A percentile compares a stretch with the other conserved stretches of the same genome.
These are phyloP conservation scores for Mesembryanthemum crystallinum DNA, from an alignment of 148 eudicot genomes.

Conservation along the genomic window DNA sequence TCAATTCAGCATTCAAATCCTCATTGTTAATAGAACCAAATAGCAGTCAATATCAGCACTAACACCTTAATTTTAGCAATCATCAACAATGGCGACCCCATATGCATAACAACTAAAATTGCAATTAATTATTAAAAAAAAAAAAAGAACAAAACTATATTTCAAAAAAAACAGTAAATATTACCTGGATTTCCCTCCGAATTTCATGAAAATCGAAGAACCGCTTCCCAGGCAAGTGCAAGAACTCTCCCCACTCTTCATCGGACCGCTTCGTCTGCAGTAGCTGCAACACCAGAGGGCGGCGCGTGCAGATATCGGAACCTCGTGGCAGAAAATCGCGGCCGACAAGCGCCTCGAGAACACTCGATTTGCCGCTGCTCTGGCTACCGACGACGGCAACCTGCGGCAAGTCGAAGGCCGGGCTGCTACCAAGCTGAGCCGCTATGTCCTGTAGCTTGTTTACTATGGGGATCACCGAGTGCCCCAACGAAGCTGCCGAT, in stretches of 20 bases:
- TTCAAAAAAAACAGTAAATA: neutral
- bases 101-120: neutral
- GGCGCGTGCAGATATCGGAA: slow-evolving; percentile 74
- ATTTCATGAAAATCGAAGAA: slow-evolving; percentile 68
- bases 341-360: slow-evolving; percentile 81
- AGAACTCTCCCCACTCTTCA: slow-evolving; percentile 88
- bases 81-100: no score
- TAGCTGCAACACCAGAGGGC: slow-evolving; percentile 85
- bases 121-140: neutral
- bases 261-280: slow-evolving; percentile 61
- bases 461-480: slow-evolving; percentile 76
- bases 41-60: no score
- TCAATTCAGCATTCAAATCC: no score
- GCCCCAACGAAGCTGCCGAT: slow-evolving; percentile 51
- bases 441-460: slow-evolving; percentile 90
- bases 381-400: slow-evolving; percentile 92
- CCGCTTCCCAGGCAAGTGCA: slow-evolving; percentile 67
- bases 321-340: slow-evolving; percentile 95
- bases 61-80: no score
- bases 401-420: slow-evolving; percentile 71
- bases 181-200: slow-evolving; percentile 75
- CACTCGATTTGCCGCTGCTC: slow-evolving; percentile 94
- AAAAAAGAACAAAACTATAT: neutral
- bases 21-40: no score
- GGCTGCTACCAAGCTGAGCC: slow-evolving; percentile 65